Conservation (phyloP, 225 moss, liverwort and hornwort genomes). For the Climacium dendroides region DNA sequence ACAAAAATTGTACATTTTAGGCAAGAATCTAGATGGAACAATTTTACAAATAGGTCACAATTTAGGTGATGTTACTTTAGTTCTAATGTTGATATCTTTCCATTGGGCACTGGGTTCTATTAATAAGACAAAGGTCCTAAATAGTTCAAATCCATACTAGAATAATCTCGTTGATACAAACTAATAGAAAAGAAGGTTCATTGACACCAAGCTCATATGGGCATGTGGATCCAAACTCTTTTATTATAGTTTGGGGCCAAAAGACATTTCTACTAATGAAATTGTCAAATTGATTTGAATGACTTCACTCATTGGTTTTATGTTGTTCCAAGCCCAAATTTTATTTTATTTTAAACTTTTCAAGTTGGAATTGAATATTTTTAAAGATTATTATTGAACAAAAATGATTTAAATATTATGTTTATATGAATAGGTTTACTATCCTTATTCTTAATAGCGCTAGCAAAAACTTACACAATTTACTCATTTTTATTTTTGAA, state of each 20-base stretch:
- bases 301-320: too few species aligned
- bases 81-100: not conserved
- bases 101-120: too few species aligned
- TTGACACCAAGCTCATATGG: accelerated
- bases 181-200: not conserved
- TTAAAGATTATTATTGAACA: too few species aligned
- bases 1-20: too few species aligned
- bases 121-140: too few species aligned
- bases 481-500: not conserved
- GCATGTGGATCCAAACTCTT: too few species aligned
- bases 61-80: not conserved
- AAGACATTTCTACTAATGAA: too few species aligned
- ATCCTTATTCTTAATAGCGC: not conserved
- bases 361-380: accelerated
- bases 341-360: too few species aligned
- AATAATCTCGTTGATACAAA: not conserved
- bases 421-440: not conserved
- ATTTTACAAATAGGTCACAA: not conserved
- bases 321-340: too few species aligned
- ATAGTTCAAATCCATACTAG: not conserved
- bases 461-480: accelerated
- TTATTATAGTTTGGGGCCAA: too few species aligned
- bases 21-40: too few species aligned
- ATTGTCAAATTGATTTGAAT: too few species aligned
- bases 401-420: not conserved